Percentiles rank a stretch among this genome's conserved stretches.
These are phyloP conservation scores for Aegilops sharonensis DNA, from an alignment of 176 grass and related monocot species.

Conservation along the genomic window DNA sequence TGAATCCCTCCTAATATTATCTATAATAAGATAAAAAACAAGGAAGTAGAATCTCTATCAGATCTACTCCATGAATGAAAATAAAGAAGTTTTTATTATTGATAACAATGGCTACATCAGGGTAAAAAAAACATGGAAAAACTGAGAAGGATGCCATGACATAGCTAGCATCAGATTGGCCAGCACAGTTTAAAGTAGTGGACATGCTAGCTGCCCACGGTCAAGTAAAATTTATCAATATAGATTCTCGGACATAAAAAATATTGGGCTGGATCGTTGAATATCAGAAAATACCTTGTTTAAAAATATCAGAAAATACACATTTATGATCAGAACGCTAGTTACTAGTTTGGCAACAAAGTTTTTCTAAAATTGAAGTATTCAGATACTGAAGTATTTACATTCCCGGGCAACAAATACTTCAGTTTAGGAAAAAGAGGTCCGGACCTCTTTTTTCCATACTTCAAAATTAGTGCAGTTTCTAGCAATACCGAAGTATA, in stretches of 20 bases:
- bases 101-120: not conserved
- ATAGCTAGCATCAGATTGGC: not conserved
- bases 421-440: no score
- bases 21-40: constrained; percentile 37
- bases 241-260: not conserved
- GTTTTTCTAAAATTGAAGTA: no score
- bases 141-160: not conserved
- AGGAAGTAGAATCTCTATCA: constrained; percentile 7
- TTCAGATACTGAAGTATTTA: no score
- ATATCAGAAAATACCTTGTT: not conserved
- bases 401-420: no score
- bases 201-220: not conserved
- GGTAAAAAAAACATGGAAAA: not conserved
- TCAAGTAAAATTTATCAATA: not conserved
- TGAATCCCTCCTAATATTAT: constrained; percentile 28
- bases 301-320: not conserved
- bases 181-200: not conserved
- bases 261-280: not conserved
- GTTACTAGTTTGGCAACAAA: no score
- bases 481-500: no score
- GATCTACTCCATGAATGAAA: constrained; percentile 18
- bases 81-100: not conserved
- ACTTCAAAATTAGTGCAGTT: no score
- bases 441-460: no score
- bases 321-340: not conserved